Evolutionary conservation across 1,139 yeast genomes (phyloP), one percentile per base, ranked within the genome.

Genomic region (Candida dubliniensis): DNA sequence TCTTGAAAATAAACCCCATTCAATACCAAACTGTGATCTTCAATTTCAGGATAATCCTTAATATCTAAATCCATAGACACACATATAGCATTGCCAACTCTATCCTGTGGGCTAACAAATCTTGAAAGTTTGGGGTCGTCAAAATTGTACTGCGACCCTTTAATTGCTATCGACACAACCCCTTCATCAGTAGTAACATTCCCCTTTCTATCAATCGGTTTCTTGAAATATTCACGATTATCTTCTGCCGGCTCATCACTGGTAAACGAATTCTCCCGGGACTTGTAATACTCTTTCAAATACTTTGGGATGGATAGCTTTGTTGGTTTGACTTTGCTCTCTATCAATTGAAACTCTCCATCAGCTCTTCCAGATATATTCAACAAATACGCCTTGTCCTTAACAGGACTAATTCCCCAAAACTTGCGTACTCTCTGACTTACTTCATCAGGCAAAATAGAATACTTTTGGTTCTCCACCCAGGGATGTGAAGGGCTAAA

Each of bases 1-100:
- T 77, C 72, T 49, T 82, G 82, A 56, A 84, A 84, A 60, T 90
- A 89, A 2, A 87, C 71, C 0, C 96, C 97, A 14, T 63, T 61
- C 18, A 88, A 61, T 2, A 67, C 70, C 13, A 88, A 50, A 0
- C 59, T 59, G 56, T 81, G 81, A 43, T 59, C 61, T 38, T 70
- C 64, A 9, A 65, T 66, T 45, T 81, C 82, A 1, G 65, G 61
- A 31, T 65, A 62, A 47, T 78, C 78, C 15, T 60, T 61, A 14
- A 79, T 34, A 32, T 41, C 47, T 5, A 69, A 41, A n/a, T 45
- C 49, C 7, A 70, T 47, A 10, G 50, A 51, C 8, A 69, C 66
- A 5, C 64, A 39, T 8, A 69, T 64, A 2, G 75, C 69, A 51
- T 70, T 66, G 6, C 66, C 62, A 1, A 63, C 52, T 44, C 37